Conservation (phyloP, 139 green algal species). For the Coelastrella sp. region DNA sequence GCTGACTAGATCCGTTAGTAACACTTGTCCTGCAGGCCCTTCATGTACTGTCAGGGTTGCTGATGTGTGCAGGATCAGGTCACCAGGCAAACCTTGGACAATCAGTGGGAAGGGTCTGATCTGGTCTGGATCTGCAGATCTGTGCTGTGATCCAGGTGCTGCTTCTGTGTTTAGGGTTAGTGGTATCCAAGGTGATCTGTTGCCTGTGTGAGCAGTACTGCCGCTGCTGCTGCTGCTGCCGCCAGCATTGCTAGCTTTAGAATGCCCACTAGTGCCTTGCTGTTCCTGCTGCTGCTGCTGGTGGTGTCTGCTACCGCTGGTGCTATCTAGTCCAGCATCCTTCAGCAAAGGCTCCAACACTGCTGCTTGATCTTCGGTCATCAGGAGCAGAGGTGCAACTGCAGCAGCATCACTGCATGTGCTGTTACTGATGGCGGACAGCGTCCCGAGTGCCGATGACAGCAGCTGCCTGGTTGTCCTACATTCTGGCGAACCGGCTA, state of each 20-base stretch:
- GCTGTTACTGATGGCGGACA: conserved; percentile 25
- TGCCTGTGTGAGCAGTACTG: too few species aligned
- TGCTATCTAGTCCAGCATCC: neutral
- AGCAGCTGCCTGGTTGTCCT: conserved; percentile 15
- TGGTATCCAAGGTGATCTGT: neutral
- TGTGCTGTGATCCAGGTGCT: too few species aligned
- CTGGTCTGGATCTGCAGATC: conserved; percentile 2
- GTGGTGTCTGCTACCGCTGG: neutral
- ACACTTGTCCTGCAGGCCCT: neutral
- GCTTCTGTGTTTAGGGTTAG: too few species aligned
- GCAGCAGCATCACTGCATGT: neutral
- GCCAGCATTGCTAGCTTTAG: too few species aligned
- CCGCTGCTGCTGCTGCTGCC: too few species aligned
- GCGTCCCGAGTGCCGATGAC: neutral
- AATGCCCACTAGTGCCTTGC: too few species aligned
- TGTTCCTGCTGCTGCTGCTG: conserved; percentile 3
- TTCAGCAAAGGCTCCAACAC: conserved; percentile 17
- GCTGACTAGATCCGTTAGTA: neutral
- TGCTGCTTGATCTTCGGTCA: conserved; percentile 25
- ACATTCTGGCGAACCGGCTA: too few species aligned
- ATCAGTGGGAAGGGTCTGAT: neutral
- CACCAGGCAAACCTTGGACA: neutral
- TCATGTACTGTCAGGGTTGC: neutral
- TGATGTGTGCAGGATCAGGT: neutral
- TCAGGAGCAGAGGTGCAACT: conserved; percentile 3